Evolutionary conservation across 2,329 filamentous ascomycete genomes (phyloP).

Genomic region (Dactylellina leptospora): DNA sequence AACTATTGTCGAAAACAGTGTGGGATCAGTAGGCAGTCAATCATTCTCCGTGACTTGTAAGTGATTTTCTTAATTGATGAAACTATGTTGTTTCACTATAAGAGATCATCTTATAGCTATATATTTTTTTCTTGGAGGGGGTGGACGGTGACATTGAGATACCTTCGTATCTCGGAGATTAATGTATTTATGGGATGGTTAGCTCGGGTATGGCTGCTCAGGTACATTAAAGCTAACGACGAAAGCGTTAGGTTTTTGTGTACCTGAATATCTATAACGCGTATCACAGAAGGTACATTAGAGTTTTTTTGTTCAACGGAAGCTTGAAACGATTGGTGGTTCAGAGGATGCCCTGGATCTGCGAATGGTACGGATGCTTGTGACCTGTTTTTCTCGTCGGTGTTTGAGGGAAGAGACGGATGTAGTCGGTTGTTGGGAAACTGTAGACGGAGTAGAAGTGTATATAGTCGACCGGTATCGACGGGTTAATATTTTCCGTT

Average conservation of each 20-base stretch:
- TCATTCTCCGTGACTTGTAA: too few species aligned
- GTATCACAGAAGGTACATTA: neutral
- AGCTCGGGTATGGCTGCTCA: too few species aligned
- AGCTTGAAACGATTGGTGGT: slow-evolving; percentile 9
- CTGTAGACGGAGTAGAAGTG: neutral
- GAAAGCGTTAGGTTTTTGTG: too few species aligned
- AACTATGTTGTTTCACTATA: too few species aligned
- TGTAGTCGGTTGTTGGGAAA: neutral
- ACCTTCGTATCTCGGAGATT: neutral
- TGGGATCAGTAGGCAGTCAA: too few species aligned
- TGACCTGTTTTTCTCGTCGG: neutral
- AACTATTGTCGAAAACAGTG: too few species aligned
- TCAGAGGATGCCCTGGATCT: slow-evolving; percentile 6
- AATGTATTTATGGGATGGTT: neutral
- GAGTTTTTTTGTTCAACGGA: neutral
- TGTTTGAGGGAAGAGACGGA: too few species aligned
- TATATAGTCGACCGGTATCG: neutral
- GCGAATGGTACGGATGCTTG: neutral
- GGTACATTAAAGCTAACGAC: neutral
- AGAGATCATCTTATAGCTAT: too few species aligned
- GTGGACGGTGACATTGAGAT: neutral
- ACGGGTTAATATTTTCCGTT: neutral
- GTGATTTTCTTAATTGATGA: too few species aligned
- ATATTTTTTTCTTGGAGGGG: too few species aligned
- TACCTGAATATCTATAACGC: neutral